Conservation (phyloP, 768 basidiomycete species). For the Thelephora ganbajun region DNA sequence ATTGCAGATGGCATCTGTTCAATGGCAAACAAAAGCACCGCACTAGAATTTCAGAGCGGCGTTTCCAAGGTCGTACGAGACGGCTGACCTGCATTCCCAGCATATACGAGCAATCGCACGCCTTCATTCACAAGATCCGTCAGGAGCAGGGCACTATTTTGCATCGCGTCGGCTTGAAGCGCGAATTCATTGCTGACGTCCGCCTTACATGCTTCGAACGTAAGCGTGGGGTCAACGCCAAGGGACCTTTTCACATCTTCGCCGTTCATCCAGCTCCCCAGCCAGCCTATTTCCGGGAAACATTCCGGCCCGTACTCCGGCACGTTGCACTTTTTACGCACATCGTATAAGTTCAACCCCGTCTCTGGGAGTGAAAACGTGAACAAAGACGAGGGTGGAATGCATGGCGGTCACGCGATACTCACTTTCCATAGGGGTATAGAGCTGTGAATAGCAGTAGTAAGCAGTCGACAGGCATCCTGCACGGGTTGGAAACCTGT, state of each 20-base stretch:
- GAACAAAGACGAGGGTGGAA: not conserved
- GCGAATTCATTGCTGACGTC: constrained; percentile 33
- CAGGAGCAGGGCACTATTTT: constrained; percentile 34
- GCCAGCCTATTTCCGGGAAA: constrained; percentile 72
- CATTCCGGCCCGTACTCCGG: constrained; percentile 38
- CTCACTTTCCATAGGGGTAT: too few relatives aligned
- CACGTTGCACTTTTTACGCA: constrained; percentile 24
- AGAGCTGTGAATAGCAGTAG: constrained; percentile 68
- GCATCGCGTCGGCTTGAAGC: constrained; percentile 32
- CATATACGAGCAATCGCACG: constrained; percentile 28
- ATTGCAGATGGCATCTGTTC: constrained; percentile 26
- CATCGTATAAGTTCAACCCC: constrained; percentile 72
- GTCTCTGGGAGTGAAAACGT: constrained; percentile 3
- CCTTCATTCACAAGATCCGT: constrained; percentile 34
- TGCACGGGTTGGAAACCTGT: constrained; percentile 26
- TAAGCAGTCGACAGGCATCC: constrained; percentile 45
- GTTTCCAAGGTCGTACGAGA: not conserved
- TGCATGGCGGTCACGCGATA: not conserved
- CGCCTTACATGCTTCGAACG: constrained; percentile 28
- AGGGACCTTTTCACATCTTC: constrained; percentile 64
- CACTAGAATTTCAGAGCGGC: not conserved
- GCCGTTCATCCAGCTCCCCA: constrained; percentile 81
- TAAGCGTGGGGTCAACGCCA: constrained; percentile 46
- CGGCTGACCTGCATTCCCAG: constrained; percentile 19
- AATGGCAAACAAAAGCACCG: constrained; percentile 10